Base-by-base conservation (phyloP, 2,329 filamentous ascomycete genomes). In the Neophaeococcomyces mojaviensis region DNA sequence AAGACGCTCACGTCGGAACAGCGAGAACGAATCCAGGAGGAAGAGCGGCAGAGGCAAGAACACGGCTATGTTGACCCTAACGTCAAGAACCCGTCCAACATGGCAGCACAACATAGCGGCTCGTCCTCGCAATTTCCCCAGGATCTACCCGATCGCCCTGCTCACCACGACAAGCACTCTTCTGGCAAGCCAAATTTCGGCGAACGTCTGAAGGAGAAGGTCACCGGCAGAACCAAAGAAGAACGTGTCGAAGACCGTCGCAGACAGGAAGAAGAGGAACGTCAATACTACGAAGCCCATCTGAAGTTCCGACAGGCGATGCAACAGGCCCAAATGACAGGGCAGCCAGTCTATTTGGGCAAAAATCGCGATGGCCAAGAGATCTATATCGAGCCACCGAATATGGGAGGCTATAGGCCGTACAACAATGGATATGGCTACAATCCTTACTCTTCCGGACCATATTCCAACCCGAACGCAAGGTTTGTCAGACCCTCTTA, bases 371-470 rank as follows among this genome's bases (percentile, higher is more conserved):
- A 76, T 26, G 75, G 77, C 1, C 65, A 68, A 32, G 72, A 79
- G 45, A 64, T 81, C n/a, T 82, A 76, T 59, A 69, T 81, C 28
- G 73, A 78, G 54, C 76, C 77, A 7, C 76, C 76, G 2, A 61
- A 63, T 20, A 37, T 35, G 28, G 67, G 64, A 48, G 53, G 52
- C 32, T 47, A 44, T 28, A 49, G 48, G 32, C 67, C 60, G 6
- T 66, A 67, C 33, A 46, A 49, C 10, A 31, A 43, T n/a, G 49
- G 51, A 22, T 56, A 56, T 50, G 67, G 68, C 18, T 69, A 66
- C 53, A 73, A 68, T 50, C 72, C 70, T 4, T 76, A 70, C 59
- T 60, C 56, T 2, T 58, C 58, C 26, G 70, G 67, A 31, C 64
- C 54, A 39, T 78, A 77, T 57, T 62, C 62, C 15, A 67, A 68